phyloP scores from a whole-genome alignment of 805 yeast genomes.

The Sugiyamaella qingdaonensis region DNA sequence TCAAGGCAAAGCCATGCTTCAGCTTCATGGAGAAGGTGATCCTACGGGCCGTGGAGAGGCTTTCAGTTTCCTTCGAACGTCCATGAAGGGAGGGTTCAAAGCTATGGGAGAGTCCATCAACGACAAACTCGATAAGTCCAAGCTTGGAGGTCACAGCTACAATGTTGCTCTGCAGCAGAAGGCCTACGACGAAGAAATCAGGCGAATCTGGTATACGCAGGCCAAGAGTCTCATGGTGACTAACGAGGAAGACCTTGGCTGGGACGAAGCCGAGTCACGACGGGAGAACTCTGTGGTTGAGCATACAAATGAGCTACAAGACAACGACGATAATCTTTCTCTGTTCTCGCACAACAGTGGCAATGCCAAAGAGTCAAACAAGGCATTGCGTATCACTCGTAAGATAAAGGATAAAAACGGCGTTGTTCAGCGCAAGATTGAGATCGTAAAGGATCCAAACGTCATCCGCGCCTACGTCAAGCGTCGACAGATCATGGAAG shows the following conservation, averaged over 20 bases:
- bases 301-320: constrained; percentile 1
- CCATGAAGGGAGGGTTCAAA: constrained; percentile 91
- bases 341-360: constrained; percentile 26
- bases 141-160: constrained; percentile 62
- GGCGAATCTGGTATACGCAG: constrained; percentile 86
- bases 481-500: constrained; percentile 63
- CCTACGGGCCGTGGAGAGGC: constrained; percentile 90
- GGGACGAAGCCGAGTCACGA: constrained; percentile 32
- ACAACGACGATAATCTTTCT: constrained; percentile 37
- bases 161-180: constrained; percentile 84
- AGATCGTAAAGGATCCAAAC: constrained; percentile 76
- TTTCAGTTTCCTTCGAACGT: constrained; percentile 79
- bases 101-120: constrained; percentile 38
- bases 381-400: constrained; percentile 63
- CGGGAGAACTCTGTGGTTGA: constrained; percentile 14
- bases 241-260: constrained; percentile 34
- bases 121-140: constrained; percentile 39
- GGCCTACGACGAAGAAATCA: constrained; percentile 85
- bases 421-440: constrained; percentile 73
- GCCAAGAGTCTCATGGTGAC: constrained; percentile 51
- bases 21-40: constrained; percentile 91
- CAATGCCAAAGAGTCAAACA: constrained; percentile 30
- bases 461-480: constrained; percentile 80
- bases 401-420: constrained; percentile 81
- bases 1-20: constrained; percentile 95